Base-by-base conservation (phyloP, 163 green algal genomes). In the Smithsoniella earleae region DNA sequence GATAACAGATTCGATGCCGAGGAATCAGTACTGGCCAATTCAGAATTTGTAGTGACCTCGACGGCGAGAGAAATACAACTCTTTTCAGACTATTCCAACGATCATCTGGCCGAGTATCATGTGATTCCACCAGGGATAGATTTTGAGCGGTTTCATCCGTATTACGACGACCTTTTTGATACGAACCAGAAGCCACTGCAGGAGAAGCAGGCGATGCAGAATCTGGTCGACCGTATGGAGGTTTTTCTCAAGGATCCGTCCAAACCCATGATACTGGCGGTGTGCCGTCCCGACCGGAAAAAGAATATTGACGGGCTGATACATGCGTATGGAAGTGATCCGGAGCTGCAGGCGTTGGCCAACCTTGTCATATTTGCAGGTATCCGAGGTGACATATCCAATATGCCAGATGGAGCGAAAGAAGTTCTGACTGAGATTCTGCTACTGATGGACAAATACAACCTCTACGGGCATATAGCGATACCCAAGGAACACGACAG, bases 381-480 rank as follows among this genome's bases (percentile, higher is more conserved):
- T 37, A 85, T 76, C 46, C 74, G 79, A 1, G 75, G 79, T 46
- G 66, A 79, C 66, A 85, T 84, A 43, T 74, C 81, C 27, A 46
- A 25, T 3, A 72, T 84, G 75, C 25, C 64, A 5, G 33, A 16
- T 10, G 46, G 44, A 3, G 45, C 36, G n/a, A 27, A 73, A 3
- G 34, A 36, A 3, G 78, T 85, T 22, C 72, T 84, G 33, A 80
- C 46, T 3, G 36, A 31, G 10, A 63, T 84, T 16, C 75, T 84
- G 46, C 78, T 79, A 66, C 37, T 82, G 44, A 85, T 84, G 36
- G 79, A 84, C 75, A 62, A 46, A n/a, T 85, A 84, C 65, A 78
- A 84, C 54, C 63, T 84, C 62, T 84, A 84, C 52, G 79, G 79
- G 10, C 46, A 40, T 13, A 78, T 84, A 22, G 62, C 79, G 0